Evolutionary conservation across 2,329 filamentous ascomycete species (phyloP).

Genomic region (Colletotrichum abscissum): DNA sequence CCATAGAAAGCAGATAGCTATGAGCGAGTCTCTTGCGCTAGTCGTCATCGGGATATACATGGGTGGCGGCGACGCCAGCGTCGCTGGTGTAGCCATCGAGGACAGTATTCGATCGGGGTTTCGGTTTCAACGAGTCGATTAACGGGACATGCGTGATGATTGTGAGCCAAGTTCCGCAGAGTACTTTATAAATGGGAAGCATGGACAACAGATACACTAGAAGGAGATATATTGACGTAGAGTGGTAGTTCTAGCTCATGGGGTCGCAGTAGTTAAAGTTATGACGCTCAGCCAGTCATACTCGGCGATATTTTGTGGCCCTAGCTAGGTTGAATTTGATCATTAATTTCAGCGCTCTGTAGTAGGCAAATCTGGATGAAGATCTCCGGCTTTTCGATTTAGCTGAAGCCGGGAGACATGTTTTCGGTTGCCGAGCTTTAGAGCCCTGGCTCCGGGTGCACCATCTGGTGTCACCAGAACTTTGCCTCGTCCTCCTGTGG

Average conservation of each 20-base stretch:
- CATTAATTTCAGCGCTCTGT: background rate
- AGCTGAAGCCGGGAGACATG: background rate
- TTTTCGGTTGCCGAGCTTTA: background rate
- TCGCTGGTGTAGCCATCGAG: conserved; percentile 10
- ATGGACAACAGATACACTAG: conserved; percentile 6
- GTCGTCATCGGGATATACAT: conserved; percentile 33
- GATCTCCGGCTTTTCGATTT: background rate
- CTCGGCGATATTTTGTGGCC: background rate
- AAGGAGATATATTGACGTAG: conserved; percentile 11
- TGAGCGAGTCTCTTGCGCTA: conserved; percentile 27
- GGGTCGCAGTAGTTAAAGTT: conserved; percentile 11
- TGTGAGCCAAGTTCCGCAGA: background rate
- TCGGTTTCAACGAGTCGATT: background rate
- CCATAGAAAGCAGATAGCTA: conserved; percentile 32
- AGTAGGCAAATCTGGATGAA: background rate
- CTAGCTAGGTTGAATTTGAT: background rate
- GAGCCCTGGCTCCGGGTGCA: background rate
- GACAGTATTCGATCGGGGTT: background rate
- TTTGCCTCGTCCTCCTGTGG: background rate
- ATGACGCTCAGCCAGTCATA: background rate
- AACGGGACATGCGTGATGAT: background rate
- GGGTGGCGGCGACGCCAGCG: conserved; percentile 1
- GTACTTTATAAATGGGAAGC: background rate
- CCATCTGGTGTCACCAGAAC: background rate
- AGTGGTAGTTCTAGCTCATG: background rate